Evolutionary conservation across 2,329 filamentous ascomycete genomes (phyloP).

Genomic region (Gremmenia infestans): DNA sequence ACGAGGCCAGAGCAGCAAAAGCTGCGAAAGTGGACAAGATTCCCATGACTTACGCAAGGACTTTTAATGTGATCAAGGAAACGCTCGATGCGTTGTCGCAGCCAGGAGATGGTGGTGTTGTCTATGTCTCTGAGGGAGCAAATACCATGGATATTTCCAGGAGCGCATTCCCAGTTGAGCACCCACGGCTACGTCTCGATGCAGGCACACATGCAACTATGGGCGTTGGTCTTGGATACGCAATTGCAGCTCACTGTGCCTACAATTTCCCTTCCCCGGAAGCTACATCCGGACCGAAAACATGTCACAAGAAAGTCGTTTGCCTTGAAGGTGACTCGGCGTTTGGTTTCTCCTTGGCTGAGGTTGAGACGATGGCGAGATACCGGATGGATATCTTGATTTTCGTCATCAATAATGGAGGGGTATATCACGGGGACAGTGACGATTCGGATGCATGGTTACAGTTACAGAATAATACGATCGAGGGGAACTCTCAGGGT

Average conservation of each 20-base stretch:
- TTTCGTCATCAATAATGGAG: conserved; percentile 52
- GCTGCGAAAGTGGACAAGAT: conserved; percentile 36
- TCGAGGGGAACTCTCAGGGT: conserved; percentile 24
- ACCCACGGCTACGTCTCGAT: conserved; percentile 51
- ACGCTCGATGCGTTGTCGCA: conserved; percentile 42
- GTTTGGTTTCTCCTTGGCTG: conserved; percentile 50
- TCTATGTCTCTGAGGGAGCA: conserved; percentile 54
- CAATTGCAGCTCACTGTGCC: conserved; percentile 50
- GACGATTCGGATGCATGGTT: conserved; percentile 38
- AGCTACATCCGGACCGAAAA: conserved; percentile 27
- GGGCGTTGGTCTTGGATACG: conserved; percentile 53
- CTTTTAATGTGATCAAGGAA: conserved; percentile 48
- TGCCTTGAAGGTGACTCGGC: conserved; percentile 52
- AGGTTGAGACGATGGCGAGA: conserved; percentile 52
- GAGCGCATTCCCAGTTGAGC: conserved; percentile 47
- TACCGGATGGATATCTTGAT: conserved; percentile 50
- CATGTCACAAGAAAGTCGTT: conserved; percentile 45
- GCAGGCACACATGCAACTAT: conserved; percentile 56
- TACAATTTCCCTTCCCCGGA: conserved; percentile 43
- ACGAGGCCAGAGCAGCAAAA: conserved; percentile 40
- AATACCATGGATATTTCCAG: conserved; percentile 59
- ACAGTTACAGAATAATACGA: conserved; percentile 38
- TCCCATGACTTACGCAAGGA: conserved; percentile 46
- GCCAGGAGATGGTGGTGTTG: conserved; percentile 41
- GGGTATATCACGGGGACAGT: conserved; percentile 43